phyloP scores from a whole-genome alignment of 2,329 filamentous ascomycete genomes.

The Cercospora beticola region DNA sequence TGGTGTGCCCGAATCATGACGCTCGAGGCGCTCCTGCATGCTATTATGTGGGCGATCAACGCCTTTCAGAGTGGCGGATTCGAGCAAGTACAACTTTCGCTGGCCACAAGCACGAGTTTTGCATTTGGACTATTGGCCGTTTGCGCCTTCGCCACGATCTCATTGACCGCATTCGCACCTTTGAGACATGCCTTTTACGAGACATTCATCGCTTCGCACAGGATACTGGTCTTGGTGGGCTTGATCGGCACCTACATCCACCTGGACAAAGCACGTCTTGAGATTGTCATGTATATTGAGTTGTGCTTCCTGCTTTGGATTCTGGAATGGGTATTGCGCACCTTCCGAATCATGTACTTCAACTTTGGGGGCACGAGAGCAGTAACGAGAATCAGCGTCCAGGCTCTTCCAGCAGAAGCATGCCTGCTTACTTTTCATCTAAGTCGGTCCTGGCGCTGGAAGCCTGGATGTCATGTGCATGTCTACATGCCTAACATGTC shows the following conservation, averaged over 20 bases:
- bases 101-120: neutral
- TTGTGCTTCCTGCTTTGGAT: neutral
- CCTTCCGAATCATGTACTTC: neutral
- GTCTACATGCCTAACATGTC: slow-evolving; percentile 56
- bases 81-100: neutral
- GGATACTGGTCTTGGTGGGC: slow-evolving; percentile 66
- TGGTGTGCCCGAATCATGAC: slow-evolving; percentile 77
- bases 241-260: slow-evolving; percentile 78
- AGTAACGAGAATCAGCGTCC: neutral
- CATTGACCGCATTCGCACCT: neutral
- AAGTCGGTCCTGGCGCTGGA: slow-evolving; percentile 52
- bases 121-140: neutral
- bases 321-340: neutral
- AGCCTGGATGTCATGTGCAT: slow-evolving; percentile 60
- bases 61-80: neutral
- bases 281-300: slow-evolving; percentile 50
- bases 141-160: slow-evolving; percentile 54
- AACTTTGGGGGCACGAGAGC: neutral
- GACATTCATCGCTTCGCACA: slow-evolving; percentile 86
- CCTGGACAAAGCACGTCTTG: slow-evolving; percentile 63
- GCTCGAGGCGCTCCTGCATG: slow-evolving; percentile 54
- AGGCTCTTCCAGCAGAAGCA: slow-evolving; percentile 44
- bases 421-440: slow-evolving; percentile 61
- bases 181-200: slow-evolving; percentile 71
- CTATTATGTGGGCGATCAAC: neutral